These are phyloP conservation scores for Hypoxylon sp. DNA, from an alignment of 2,329 filamentous ascomycete genomes.

Conservation along the genomic window DNA sequence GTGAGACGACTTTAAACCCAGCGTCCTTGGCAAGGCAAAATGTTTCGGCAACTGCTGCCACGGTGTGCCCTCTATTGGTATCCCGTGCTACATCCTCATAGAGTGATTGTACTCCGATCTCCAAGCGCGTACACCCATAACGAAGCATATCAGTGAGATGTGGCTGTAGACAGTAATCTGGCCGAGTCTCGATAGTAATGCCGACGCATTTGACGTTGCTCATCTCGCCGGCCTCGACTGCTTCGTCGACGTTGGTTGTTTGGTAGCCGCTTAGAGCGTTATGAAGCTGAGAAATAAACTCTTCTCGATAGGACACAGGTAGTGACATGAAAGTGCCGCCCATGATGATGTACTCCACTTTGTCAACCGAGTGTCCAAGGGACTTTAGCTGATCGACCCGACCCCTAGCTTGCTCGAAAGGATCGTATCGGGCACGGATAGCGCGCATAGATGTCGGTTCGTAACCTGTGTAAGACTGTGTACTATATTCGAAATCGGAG, in stretches of 20 bases:
- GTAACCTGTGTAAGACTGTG: conserved; percentile 98
- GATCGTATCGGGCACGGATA: conserved; percentile 96
- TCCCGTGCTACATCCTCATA: conserved; percentile 99
- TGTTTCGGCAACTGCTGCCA: conserved; percentile 94
- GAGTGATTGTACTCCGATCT: conserved; percentile 94
- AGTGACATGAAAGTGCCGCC: conserved; percentile 99
- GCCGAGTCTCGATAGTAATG: conserved; percentile 97
- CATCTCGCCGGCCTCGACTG: conserved; percentile 94
- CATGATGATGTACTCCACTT: conserved; percentile 99
- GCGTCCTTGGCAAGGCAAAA: conserved; percentile 98
- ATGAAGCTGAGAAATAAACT: conserved; percentile 95
- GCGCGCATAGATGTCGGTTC: conserved; percentile 99
- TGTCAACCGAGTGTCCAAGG: conserved; percentile 96
- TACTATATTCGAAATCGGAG: conserved; percentile 99
- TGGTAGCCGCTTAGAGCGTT: conserved; percentile 98
- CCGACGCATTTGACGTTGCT: conserved; percentile 98
- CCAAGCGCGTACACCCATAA: conserved; percentile 96
- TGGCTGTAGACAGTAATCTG: conserved; percentile 96
- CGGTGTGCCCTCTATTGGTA: conserved; percentile 96
- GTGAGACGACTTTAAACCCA: conserved; percentile 98
- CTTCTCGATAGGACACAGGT: conserved; percentile 87
- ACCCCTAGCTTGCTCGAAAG: conserved; percentile 96
- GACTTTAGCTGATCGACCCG: conserved; percentile 97
- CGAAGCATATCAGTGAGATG: conserved; percentile 95
- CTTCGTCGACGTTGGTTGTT: conserved; percentile 93